Base-by-base conservation (phyloP, 495 filamentous ascomycete genomes). In the Lasiosphaeris hirsuta region DNA sequence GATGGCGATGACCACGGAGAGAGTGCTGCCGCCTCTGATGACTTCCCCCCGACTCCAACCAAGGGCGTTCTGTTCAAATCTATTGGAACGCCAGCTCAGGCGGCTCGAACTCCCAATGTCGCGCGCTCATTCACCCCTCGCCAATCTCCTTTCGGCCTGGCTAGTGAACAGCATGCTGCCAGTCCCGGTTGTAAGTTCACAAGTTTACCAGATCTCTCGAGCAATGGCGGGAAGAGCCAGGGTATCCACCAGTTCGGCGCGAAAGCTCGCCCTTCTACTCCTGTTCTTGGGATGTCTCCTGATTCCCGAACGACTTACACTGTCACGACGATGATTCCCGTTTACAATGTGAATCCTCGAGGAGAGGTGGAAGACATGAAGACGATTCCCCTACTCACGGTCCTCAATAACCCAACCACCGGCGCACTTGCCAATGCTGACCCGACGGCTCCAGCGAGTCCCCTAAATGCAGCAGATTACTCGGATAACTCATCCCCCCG, bases 41-140 rank as follows among this genome's bases (percentile, higher is more conserved):
- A 96, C 17, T 73, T 95, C 19, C 92, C 92, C 18, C 92, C 92
- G 9, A 98, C 94, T 10, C 94, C 94, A 2, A 97, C 95, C 1
- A 97, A 96, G 72, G 87, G 86, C 61, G 68, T 79, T 3, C 60
- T 69, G 23, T 61, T 60, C 64, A 73, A 63, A 64, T 68, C 58
- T 18, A 57, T 61, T 11, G 51, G 60, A 4, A 54, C 60, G 10
- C 63, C 63, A 36, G 61, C 41, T 7, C 56, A 60, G 38, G 44
- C 57, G 56, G 60, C 61, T 18, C 63, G 62, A 46, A 64, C 69
- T 2, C 69, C 69, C 7, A 46, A 57, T 9, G 45, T 57, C 19
- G 61, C 64, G 3, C 68, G 69, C 45, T 47, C 62, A n/a, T 65
- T 72, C 35, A 51, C 71, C 17, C 48, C 60, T 30, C 59, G 66